A percentile compares a stretch with the other conserved stretches of the same genome.
Conservation (phyloP, 441 rosid species). For the Corymbia citriodora region DNA sequence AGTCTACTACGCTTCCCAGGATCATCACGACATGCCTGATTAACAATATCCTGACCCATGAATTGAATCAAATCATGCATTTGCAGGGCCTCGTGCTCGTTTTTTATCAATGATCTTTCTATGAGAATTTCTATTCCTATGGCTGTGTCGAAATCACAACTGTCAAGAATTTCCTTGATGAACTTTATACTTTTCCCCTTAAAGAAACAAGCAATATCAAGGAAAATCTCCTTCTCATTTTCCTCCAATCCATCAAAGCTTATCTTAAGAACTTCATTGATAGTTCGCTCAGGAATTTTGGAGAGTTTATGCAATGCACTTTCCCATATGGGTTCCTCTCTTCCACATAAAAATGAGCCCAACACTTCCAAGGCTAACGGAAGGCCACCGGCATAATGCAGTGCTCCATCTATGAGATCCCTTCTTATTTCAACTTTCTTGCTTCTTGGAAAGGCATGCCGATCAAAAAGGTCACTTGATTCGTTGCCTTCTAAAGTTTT, state of each 20-base stretch:
- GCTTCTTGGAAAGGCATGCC: rapidly evolving
- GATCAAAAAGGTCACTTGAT: rapidly evolving
- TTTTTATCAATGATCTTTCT: not conserved
- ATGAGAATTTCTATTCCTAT: not conserved
- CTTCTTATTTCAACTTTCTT: no score
- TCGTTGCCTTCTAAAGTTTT: not conserved
- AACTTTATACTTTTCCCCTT: rapidly evolving
- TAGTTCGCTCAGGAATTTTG: not conserved
- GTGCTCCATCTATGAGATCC: not conserved
- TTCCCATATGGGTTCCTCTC: not conserved
- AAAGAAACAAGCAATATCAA: not conserved
- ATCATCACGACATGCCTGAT: rapidly evolving
- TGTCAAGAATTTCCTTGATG: not conserved
- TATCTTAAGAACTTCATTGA: not conserved
- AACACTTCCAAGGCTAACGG: not conserved
- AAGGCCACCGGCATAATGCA: rapidly evolving
- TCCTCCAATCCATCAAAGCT: not conserved
- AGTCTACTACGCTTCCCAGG: not conserved
- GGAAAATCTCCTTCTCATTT: not conserved
- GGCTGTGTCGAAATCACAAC: rapidly evolving
- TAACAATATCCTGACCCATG: not conserved
- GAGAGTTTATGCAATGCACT: not conserved
- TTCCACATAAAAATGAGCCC: not conserved
- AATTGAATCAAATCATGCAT: not conserved
- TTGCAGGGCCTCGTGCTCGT: no score